These are phyloP conservation scores for Puccinia triticina DNA, from an alignment of 1,284 basidiomycete genomes.

Conservation along the genomic window DNA sequence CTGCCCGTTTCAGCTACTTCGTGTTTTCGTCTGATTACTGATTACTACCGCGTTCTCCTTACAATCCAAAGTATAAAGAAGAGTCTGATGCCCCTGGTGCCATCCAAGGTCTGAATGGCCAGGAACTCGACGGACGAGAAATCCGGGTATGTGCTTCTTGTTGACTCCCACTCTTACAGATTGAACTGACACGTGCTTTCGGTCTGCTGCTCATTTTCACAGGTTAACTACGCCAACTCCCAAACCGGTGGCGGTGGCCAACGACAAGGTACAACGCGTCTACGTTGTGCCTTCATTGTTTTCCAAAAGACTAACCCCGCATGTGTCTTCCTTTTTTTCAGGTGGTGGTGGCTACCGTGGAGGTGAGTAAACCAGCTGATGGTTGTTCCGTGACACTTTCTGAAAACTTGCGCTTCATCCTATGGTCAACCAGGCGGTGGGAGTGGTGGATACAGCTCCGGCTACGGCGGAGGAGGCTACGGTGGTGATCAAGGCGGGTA, in stretches of 20 bases:
- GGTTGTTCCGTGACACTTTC: not conserved
- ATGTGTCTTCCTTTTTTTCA: not conserved
- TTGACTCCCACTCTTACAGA: not conserved
- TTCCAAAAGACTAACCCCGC: not conserved
- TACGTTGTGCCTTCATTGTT: not conserved
- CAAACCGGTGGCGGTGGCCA: conserved; percentile 56
- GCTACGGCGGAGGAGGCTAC: conserved; percentile 27
- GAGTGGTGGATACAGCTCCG: conserved; percentile 17
- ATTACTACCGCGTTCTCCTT: not conserved
- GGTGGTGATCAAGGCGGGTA: too few relatives aligned
- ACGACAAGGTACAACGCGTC: conserved; percentile 56
- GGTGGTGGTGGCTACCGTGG: conserved; percentile 28
- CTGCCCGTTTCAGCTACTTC: not conserved
- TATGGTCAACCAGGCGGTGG: not conserved
- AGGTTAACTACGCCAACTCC: conserved; percentile 86
- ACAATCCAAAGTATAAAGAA: conserved; percentile 57
- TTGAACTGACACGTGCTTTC: too few relatives aligned
- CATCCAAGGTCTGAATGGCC: conserved; percentile 79
- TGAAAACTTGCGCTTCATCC: not conserved
- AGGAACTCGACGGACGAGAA: conserved; percentile 88
- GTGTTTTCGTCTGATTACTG: not conserved
- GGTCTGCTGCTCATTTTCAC: not conserved
- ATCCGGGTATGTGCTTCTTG: conserved; percentile 63
- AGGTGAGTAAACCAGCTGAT: conserved; percentile 6
- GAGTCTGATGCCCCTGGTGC: conserved; percentile 75